These are phyloP conservation scores for Paraphoma chrysanthemicola DNA, from an alignment of 2,329 filamentous ascomycete species.

Conservation along the genomic window DNA sequence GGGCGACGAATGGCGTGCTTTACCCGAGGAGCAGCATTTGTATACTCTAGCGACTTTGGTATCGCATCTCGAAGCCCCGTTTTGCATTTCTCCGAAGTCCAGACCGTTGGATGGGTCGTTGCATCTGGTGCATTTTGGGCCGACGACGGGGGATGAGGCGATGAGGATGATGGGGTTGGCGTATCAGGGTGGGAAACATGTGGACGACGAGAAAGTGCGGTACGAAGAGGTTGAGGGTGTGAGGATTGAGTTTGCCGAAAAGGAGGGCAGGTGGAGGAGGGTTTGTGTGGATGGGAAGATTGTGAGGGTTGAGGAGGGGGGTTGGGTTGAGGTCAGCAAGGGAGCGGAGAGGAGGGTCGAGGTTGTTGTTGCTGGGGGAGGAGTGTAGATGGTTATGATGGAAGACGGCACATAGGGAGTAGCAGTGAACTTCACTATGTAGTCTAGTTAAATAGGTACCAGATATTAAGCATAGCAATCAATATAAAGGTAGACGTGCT, in stretches of 20 bases:
- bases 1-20: slow-evolving; percentile 31
- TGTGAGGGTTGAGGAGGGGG: slow-evolving; percentile 72
- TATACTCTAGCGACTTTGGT: slow-evolving; percentile 81
- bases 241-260: slow-evolving; percentile 70
- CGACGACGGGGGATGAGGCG: slow-evolving; percentile 67
- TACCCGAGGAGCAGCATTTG: slow-evolving; percentile 63
- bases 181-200: slow-evolving; percentile 64
- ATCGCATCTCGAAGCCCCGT: slow-evolving; percentile 80
- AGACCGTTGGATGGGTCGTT: slow-evolving; percentile 74
- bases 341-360: slow-evolving; percentile 53
- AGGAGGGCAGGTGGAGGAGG: slow-evolving; percentile 78
- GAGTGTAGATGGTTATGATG: too few relatives aligned
- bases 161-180: slow-evolving; percentile 78
- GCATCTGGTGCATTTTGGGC: slow-evolving; percentile 76
- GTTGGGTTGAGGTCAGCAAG: slow-evolving; percentile 72
- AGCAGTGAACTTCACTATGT: too few relatives aligned
- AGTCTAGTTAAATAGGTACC: neutral
- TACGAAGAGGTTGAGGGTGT: slow-evolving; percentile 76
- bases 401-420: too few relatives aligned
- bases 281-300: slow-evolving; percentile 94
- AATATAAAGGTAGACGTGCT: too few relatives aligned
- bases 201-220: slow-evolving; percentile 62
- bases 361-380: slow-evolving; percentile 20
- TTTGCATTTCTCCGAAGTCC: slow-evolving; percentile 79
- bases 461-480: too few relatives aligned